Base-by-base conservation (phyloP, 2,329 filamentous ascomycete genomes). In the Ascocoryne sarcoides region DNA sequence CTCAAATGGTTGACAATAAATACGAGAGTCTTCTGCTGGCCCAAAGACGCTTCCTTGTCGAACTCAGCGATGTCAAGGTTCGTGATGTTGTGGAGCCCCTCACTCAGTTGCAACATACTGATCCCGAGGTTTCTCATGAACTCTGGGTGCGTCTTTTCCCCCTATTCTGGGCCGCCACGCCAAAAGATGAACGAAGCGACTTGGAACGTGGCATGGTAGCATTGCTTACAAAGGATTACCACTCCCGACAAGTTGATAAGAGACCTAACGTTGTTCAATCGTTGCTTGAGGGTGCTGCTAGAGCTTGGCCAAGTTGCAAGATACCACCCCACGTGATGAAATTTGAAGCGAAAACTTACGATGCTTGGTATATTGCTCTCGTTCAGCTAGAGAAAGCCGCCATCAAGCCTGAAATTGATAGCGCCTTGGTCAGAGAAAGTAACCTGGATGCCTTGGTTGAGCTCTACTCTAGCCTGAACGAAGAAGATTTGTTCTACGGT, bases 401-500 rank as follows among this genome's bases (percentile, higher is more conserved):
- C 7, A 82, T 95, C 56, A 79, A 79, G 37, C 89, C 92, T 0
- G 50, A 54, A 39, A 77, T 88, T 30, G 89, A 96, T 54, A 94
- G 89, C 1, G 68, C 84, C 1, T 79, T 76, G 32, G 83, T 95
- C 15, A 76, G 88, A 21, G 93, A 98, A 61, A 96, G 90, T 64
- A 96, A 93, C 51, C 73, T 96, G 4, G 92, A 99, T 63, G 92
- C 92, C 0, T 68, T 99, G n/a, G 79, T 95, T 7, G 90, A 96
- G 57, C 71, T 96, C 3, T 98, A 98, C 58, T 79, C 88, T 4
- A 79, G 81, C 1, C 68, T 99, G 10, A 85, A 94, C 56, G 93
- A 99, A 60, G 89, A 96, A 37, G 92, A 99, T 59, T 70, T 98
- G 35, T 99, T 96, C 62, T 96, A 98, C 50, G 92, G 92, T 7